Percentiles rank a stretch among this genome's conserved stretches.
phyloP scores from a whole-genome alignment of 805 yeast species.

The Candida multigemmis region DNA sequence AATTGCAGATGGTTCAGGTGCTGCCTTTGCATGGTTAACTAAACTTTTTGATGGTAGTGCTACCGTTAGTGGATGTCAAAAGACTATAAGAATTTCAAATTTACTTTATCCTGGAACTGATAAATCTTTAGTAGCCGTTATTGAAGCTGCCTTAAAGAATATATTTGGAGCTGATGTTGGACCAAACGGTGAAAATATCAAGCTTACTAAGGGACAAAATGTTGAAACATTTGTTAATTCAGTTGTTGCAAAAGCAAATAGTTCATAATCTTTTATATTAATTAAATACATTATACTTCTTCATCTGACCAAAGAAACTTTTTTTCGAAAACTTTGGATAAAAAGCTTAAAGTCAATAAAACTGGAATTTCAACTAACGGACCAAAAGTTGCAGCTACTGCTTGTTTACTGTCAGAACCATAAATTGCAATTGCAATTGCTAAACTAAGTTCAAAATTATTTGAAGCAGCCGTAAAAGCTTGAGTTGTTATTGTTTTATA shows the following conservation, averaged over 20 bases:
- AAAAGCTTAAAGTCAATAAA: conserved; percentile 26
- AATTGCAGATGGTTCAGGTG: conserved; percentile 7
- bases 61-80: conserved; percentile 39
- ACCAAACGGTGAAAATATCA: conserved; percentile 21
- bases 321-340: conserved; percentile 22
- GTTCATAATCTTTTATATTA: too few relatives aligned
- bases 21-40: conserved; percentile 10
- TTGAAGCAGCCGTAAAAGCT: conserved; percentile 48
- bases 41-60: conserved; percentile 23
- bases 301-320: conserved; percentile 19
- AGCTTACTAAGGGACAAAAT: too few relatives aligned
- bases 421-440: conserved; percentile 46
- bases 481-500: conserved; percentile 39
- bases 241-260: too few relatives aligned
- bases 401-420: conserved; percentile 42
- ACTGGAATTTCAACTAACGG: conserved; percentile 54
- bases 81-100: conserved; percentile 40
- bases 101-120: conserved; percentile 37
- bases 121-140: conserved; percentile 25
- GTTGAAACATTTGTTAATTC: too few relatives aligned
- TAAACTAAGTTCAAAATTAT: conserved; percentile 48
- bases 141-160: conserved; percentile 8
- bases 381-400: conserved; percentile 53
- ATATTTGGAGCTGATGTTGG: conserved; percentile 10
- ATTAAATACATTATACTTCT: too few relatives aligned